Evolutionary conservation across 1,139 yeast species (phyloP).

Genomic region (Lodderomyces jiufengensis): DNA sequence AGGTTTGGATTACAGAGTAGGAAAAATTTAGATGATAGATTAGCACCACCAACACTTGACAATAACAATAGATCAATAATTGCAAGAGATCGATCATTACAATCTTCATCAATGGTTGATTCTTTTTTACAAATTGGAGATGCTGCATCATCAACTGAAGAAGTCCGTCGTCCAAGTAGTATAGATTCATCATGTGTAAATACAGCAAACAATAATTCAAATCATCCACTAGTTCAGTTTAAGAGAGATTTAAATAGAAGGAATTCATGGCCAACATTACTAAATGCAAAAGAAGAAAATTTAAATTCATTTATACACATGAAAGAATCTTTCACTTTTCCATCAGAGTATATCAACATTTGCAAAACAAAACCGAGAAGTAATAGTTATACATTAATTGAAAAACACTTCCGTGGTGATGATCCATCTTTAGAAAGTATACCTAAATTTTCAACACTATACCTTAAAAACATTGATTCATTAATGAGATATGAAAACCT

Average conservation of each 20-base stretch:
- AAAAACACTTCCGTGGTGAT: conserved; percentile 16
- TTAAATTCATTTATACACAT: conserved; percentile 25
- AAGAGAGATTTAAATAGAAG: conserved; percentile 36
- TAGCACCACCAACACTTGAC: conserved; percentile 4
- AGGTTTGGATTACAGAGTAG: conserved; percentile 33
- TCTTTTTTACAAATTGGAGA: conserved; percentile 20
- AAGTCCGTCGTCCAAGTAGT: conserved; percentile 8
- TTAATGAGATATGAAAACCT: conserved; percentile 21
- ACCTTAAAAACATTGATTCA: conserved; percentile 22
- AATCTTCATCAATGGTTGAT: conserved; percentile 18
- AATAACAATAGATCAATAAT: conserved; percentile 1
- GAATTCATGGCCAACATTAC: conserved; percentile 40
- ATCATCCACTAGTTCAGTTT: conserved; percentile 15
- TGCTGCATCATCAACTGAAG: conserved; percentile 9
- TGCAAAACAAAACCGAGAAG: conserved; percentile 18
- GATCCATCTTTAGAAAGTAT: conserved; percentile 18
- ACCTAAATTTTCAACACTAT: conserved; percentile 22
- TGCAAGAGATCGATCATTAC: conserved; percentile 7
- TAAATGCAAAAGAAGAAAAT: conserved; percentile 12
- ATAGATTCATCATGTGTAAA: conserved; percentile 3
- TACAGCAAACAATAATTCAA: conserved; percentile 4
- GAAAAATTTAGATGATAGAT: conserved; percentile 7
- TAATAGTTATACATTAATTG: conserved; percentile 44
- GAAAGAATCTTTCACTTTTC: conserved; percentile 1
- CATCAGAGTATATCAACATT: conserved; percentile 4